Conservation (phyloP, 208 protist species). For the Leishmania braziliensis region DNA sequence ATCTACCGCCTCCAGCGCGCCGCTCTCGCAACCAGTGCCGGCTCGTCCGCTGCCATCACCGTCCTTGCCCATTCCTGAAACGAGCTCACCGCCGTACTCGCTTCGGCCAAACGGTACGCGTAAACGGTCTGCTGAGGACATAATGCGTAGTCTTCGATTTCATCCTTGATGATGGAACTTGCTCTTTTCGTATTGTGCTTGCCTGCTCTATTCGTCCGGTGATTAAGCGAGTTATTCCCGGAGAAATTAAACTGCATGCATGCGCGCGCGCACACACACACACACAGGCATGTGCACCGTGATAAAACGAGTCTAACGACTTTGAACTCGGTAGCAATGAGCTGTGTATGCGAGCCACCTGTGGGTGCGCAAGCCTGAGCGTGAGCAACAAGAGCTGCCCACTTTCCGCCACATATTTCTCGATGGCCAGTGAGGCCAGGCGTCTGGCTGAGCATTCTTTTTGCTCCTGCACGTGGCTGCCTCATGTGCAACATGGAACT, state of each 20-base stretch:
- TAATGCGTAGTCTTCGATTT: conserved; percentile 54
- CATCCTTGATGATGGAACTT: conserved; percentile 10
- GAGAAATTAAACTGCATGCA: background rate
- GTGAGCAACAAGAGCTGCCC: background rate
- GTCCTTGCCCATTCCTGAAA: background rate
- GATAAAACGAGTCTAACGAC: background rate
- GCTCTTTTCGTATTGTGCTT: no score
- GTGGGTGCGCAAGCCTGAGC: background rate
- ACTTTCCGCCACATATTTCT: background rate
- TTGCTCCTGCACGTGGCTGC: background rate
- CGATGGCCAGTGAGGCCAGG: background rate
- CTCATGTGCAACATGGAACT: background rate
- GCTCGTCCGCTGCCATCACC: background rate
- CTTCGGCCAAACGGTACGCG: conserved; percentile 23
- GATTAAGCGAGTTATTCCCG: no score
- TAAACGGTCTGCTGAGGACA: conserved; percentile 53
- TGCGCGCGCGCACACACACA: conserved; percentile 2
- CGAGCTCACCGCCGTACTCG: conserved; percentile 1
- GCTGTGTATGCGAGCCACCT: background rate
- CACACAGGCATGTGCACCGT: background rate
- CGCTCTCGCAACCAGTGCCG: conserved; percentile 6
- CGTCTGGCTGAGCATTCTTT: background rate
- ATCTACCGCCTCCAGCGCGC: conserved; percentile 3
- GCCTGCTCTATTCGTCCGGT: no score
- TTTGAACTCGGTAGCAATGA: background rate